Conservation (phyloP, 306 rosid genomes). For the Vicia faba region DNA sequence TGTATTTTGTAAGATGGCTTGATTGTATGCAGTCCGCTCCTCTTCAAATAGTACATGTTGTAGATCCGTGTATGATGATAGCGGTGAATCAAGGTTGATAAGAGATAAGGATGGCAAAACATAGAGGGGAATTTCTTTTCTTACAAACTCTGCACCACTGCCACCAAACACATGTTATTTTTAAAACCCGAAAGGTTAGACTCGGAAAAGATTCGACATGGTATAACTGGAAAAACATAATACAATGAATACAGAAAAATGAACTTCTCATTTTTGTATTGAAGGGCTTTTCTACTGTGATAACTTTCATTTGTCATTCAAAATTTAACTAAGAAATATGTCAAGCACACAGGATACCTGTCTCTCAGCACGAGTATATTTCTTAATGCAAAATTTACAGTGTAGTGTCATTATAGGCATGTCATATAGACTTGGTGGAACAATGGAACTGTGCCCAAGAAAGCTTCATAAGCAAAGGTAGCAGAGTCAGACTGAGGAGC, state of each 20-base stretch:
- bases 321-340: slow-evolving; percentile 13
- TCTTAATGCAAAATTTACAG: slow-evolving; percentile 4
- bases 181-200: slow-evolving; percentile 33
- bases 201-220: slow-evolving; percentile 29
- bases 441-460: slow-evolving; percentile 20
- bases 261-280: slow-evolving; percentile 9
- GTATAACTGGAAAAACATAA: slow-evolving; percentile 11
- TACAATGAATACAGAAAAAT: slow-evolving; percentile 9
- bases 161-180: slow-evolving; percentile 44
- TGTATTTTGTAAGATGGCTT: slow-evolving; percentile 75
- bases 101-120: slow-evolving; percentile 75
- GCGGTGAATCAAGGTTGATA: slow-evolving; percentile 69
- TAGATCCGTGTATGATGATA: slow-evolving; percentile 76
- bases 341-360: slow-evolving; percentile 25
- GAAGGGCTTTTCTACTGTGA: slow-evolving; percentile 5
- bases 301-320: slow-evolving; percentile 11
- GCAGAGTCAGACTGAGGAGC: slow-evolving; percentile 26
- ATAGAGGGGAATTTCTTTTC: slow-evolving; percentile 92
- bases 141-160: slow-evolving; percentile 85
- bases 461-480: slow-evolving; percentile 29
- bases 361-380: slow-evolving; percentile 12
- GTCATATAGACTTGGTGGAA: slow-evolving; percentile 16
- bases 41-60: slow-evolving; percentile 87
- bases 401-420: slow-evolving; percentile 21
- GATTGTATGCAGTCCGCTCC: slow-evolving; percentile 90